A percentile compares a stretch with the other conserved stretches of the same genome.
Conservation (phyloP, 257 asterid genomes). For the Henckelia pumila region DNA sequence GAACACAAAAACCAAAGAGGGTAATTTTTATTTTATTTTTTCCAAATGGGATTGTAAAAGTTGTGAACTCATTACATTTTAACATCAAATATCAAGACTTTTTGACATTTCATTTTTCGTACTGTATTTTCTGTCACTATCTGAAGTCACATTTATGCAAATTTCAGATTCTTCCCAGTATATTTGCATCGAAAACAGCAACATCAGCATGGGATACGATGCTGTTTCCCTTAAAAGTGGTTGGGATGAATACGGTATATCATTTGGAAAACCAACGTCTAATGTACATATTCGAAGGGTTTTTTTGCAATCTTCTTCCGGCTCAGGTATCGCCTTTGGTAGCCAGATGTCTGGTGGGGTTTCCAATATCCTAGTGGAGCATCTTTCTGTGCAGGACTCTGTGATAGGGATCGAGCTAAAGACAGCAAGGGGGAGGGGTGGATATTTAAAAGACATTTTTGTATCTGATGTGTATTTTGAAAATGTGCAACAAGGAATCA, state of each 20-base stretch:
- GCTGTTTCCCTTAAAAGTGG: constrained; percentile 86
- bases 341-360: constrained; percentile 99
- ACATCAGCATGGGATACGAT: constrained; percentile 75
- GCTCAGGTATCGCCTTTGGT: constrained; percentile 81
- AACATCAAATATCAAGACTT: neutral
- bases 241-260: constrained; percentile 96
- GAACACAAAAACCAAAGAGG: too few relatives aligned
- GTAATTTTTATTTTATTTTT: too few relatives aligned
- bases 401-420: constrained; percentile 57
- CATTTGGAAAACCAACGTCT: constrained; percentile 58
- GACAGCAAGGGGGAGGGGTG: constrained; percentile 83
- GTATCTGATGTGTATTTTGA: constrained; percentile 50
- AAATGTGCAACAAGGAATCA: constrained; percentile 54
- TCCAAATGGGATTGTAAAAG: neutral
- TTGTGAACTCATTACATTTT: neutral
- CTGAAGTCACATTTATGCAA: constrained; percentile 17
- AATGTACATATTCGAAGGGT: constrained; percentile 56
- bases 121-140: neutral
- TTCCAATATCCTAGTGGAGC: constrained; percentile 59
- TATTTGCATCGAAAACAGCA: constrained; percentile 88
- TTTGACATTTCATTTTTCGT: neutral
- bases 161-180: constrained; percentile 79
- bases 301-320: constrained; percentile 51
- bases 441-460: constrained; percentile 54
- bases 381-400: constrained; percentile 50